Evolutionary conservation across 2,329 filamentous ascomycete species (phyloP).

Genomic region (Scopulariopsis brevicaulis): DNA sequence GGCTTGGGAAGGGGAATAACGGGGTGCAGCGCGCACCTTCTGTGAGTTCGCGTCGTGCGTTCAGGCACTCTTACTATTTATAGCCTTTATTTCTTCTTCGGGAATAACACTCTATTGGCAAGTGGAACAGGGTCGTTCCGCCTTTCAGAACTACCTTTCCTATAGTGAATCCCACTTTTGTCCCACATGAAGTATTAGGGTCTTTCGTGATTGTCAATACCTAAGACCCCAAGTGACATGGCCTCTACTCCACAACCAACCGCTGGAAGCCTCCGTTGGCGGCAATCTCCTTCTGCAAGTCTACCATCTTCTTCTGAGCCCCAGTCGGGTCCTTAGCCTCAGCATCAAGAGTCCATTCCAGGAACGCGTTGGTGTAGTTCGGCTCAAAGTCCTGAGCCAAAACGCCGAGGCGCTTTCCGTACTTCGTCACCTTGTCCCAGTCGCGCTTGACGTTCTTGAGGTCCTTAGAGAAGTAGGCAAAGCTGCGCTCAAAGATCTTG

Average conservation of each 20-base stretch:
- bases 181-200: too few species aligned
- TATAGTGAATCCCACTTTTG: too few species aligned
- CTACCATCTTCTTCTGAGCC: conserved; percentile 65
- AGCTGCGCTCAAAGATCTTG: conserved; percentile 72
- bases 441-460: conserved; percentile 65
- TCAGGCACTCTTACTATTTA: too few species aligned
- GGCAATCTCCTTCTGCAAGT: conserved; percentile 57
- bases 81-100: too few species aligned
- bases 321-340: conserved; percentile 57
- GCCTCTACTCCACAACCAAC: conserved; percentile 14
- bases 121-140: too few species aligned
- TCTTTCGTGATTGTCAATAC: too few species aligned
- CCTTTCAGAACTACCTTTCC: too few species aligned
- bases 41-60: too few species aligned
- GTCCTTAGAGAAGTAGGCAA: conserved; percentile 64
- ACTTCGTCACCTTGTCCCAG: conserved; percentile 68
- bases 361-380: conserved; percentile 65
- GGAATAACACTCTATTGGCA: too few species aligned
- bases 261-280: conserved; percentile 52
- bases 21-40: too few species aligned
- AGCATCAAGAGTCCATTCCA: conserved; percentile 52
- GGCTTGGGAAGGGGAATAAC: too few species aligned
- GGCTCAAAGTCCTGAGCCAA: conserved; percentile 50
- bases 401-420: conserved; percentile 63
- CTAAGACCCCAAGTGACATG: too few species aligned